Evolutionary conservation across 805 yeast species (phyloP).

Genomic region (Nakazawaea holstii): DNA sequence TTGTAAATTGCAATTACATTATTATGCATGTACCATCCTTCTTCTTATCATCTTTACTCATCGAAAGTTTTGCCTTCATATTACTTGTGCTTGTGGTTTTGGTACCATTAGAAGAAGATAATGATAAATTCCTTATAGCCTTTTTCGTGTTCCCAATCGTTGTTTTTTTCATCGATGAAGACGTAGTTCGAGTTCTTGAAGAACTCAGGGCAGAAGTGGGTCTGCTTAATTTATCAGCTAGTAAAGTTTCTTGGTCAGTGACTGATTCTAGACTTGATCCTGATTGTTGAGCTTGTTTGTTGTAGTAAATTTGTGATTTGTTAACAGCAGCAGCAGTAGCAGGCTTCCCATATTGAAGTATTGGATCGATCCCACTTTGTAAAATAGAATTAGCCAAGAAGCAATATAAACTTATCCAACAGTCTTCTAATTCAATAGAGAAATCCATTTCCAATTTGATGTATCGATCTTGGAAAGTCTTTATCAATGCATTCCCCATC

Average conservation of each 20-base stretch:
- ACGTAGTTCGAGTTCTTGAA: not conserved
- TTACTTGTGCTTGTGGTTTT: not conserved
- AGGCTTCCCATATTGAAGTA: slow-evolving; percentile 21
- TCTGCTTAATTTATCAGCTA: not conserved
- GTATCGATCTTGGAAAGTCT: slow-evolving; percentile 64
- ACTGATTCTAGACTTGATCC: not conserved
- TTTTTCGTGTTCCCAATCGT: not conserved
- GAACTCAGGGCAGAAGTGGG: not conserved
- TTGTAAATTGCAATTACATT: not conserved
- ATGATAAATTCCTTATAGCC: slow-evolving; percentile 1
- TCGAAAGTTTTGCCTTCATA: not conserved
- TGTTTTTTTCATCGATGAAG: not conserved
- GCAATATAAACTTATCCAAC: slow-evolving; percentile 67
- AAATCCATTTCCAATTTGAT: slow-evolving; percentile 31
- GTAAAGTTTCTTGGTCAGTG: slow-evolving; percentile 2
- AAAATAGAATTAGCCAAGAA: slow-evolving; percentile 64
- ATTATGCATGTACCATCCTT: slow-evolving; percentile 7
- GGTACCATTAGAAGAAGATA: not conserved
- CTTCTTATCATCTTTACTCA: not conserved
- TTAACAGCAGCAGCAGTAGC: not conserved
- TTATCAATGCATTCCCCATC: slow-evolving; percentile 69
- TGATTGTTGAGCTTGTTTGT: too few species aligned
- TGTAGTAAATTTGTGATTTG: too few species aligned
- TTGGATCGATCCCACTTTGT: slow-evolving; percentile 55
- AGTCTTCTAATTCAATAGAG: slow-evolving; percentile 55